phyloP scores from a whole-genome alignment of 169 alveolate genomes.

The Theileria parva region DNA sequence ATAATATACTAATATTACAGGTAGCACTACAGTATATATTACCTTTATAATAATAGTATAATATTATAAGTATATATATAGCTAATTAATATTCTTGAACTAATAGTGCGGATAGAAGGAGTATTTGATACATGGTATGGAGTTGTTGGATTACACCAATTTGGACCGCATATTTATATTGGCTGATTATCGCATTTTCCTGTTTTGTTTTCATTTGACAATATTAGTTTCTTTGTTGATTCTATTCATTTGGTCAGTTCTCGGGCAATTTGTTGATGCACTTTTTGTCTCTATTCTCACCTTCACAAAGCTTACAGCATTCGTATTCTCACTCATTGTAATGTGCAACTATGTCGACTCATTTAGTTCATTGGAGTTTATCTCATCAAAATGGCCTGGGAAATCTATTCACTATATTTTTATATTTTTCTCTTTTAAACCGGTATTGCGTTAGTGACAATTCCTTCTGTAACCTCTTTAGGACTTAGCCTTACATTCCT shows the following conservation, averaged over 20 bases:
- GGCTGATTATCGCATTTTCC: neutral
- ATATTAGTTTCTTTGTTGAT: constrained; percentile 30
- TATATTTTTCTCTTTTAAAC: constrained; percentile 39
- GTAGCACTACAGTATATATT: no score
- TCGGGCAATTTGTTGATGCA: constrained; percentile 49
- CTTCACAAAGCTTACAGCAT: constrained; percentile 31
- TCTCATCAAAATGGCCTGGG: constrained; percentile 44
- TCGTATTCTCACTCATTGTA: constrained; percentile 26
- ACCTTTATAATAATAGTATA: no score
- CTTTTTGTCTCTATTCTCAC: constrained; percentile 22
- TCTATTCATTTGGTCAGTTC: constrained; percentile 47
- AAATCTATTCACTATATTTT: constrained; percentile 54
- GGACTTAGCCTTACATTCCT: neutral
- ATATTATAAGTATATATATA: neutral
- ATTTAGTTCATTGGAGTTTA: constrained; percentile 27
- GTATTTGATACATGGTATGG: neutral
- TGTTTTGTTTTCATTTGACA: constrained; percentile 8
- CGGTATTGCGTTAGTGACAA: constrained; percentile 37
- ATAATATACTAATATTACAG: no score
- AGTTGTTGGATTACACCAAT: neutral
- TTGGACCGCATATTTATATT: neutral
- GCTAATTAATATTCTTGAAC: neutral
- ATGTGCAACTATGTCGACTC: constrained; percentile 39
- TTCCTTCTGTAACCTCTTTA: neutral
- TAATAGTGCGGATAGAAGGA: neutral